Conservation (phyloP, 352 stramenopile genomes). For the Phytophthora macrochlamydospora region DNA sequence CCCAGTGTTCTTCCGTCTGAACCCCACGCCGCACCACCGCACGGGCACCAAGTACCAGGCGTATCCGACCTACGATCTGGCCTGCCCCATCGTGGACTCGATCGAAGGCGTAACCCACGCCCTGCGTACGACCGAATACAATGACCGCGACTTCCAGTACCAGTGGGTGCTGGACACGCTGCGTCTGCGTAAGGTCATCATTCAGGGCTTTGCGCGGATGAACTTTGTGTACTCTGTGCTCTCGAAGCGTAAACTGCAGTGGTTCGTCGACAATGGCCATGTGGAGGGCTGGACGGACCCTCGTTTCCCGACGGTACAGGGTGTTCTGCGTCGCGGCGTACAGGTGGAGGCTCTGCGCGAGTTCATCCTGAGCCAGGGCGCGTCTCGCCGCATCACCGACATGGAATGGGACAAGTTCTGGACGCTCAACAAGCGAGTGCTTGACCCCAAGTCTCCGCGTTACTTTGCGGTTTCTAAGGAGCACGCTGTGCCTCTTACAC, state of each 20-base stretch:
- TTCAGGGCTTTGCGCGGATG: conserved; percentile 97
- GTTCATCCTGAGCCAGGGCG: conserved; percentile 98
- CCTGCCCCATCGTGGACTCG: conserved; percentile 99
- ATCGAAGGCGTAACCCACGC: conserved; percentile 99
- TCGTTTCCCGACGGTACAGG: conserved; percentile 98
- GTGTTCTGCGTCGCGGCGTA: conserved; percentile 95
- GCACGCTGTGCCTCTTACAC: conserved; percentile 85
- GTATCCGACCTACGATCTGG: conserved; percentile 99
- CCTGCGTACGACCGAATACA: conserved; percentile 99
- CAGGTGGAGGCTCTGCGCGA: conserved; percentile 94
- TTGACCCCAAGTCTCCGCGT: conserved; percentile 94
- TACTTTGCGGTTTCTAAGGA: conserved; percentile 97
- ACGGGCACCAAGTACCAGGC: conserved; percentile 97
- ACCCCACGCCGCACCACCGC: conserved; percentile 86
- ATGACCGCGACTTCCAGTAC: conserved; percentile 99
- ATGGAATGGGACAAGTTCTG: conserved; percentile 99
- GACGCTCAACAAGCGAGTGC: conserved; percentile 98
- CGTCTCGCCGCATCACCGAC: conserved; percentile 95
- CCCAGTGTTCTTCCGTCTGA: conserved; percentile 89
- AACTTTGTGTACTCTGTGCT: conserved; percentile 99
- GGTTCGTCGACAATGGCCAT: conserved; percentile 97
- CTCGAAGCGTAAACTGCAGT: conserved; percentile 99
- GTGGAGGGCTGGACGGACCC: conserved; percentile 98
- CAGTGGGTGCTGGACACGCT: conserved; percentile 94
- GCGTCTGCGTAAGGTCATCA: conserved; percentile 79